These are phyloP conservation scores for Fusarium incarnatum DNA, from an alignment of 2,329 filamentous ascomycete species.

Conservation along the genomic window DNA sequence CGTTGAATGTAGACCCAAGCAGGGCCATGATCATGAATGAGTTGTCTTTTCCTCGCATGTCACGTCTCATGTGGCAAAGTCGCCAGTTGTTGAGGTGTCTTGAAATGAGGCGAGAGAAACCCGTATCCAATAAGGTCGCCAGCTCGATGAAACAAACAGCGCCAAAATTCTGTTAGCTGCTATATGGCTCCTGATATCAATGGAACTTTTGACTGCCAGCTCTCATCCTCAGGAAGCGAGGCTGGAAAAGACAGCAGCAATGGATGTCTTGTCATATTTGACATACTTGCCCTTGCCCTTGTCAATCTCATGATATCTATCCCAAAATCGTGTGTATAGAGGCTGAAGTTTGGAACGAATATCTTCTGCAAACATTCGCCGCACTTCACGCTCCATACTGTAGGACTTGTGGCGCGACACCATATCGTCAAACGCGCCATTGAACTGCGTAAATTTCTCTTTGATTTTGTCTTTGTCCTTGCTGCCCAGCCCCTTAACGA, in stretches of 20 bases:
- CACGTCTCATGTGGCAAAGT: not conserved
- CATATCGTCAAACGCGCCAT: conserved; percentile 89
- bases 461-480: conserved; percentile 98
- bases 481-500: conserved; percentile 83
- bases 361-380: conserved; percentile 81
- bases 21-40: not conserved
- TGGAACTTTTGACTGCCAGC: not conserved
- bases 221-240: conserved; percentile 52
- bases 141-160: not conserved
- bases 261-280: conserved; percentile 90
- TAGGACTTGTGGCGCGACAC: conserved; percentile 84
- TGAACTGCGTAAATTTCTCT: conserved; percentile 94
- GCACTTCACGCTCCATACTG: conserved; percentile 91
- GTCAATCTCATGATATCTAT: conserved; percentile 96
- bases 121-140: not conserved
- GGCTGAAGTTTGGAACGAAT: conserved; percentile 93
- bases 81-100: not conserved
- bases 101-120: not conserved
- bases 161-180: not conserved
- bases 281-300: conserved; percentile 98
- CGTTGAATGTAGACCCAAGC: not conserved
- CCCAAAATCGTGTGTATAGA: conserved; percentile 94
- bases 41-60: not conserved
- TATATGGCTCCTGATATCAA: not conserved
- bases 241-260: conserved; percentile 73